A percentile compares a stretch with the other conserved stretches of the same genome.
Conservation (phyloP, 75 land plant species). For the Adiantum capillusveneris region DNA sequence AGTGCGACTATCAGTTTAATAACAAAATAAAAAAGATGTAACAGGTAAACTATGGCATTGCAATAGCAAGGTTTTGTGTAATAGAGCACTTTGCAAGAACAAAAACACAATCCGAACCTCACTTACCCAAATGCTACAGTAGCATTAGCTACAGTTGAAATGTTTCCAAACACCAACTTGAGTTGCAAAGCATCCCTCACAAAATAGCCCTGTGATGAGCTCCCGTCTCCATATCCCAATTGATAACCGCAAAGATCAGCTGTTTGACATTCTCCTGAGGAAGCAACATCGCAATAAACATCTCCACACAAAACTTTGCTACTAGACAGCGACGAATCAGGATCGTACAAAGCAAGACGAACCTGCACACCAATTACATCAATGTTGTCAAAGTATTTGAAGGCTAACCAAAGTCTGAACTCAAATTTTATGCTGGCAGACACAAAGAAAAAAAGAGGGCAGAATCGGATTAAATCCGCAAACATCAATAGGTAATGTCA, state of each 20-base stretch:
- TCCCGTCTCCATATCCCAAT: constrained; percentile 67
- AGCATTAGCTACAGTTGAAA: constrained; percentile 32
- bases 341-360: constrained; percentile 39
- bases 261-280: constrained; percentile 26
- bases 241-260: constrained; percentile 29
- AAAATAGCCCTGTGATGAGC: constrained; percentile 51
- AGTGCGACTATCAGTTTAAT: too few species aligned
- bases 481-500: too few species aligned
- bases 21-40: too few species aligned
- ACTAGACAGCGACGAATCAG: constrained; percentile 29
- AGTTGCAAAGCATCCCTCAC: constrained; percentile 46
- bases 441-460: too few species aligned
- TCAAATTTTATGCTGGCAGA: too few species aligned
- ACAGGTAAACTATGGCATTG: too few species aligned
- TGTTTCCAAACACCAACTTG: constrained; percentile 30
- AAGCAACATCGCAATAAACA: constrained; percentile 21
- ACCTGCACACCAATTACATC: constrained; percentile 25
- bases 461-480: too few species aligned
- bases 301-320: constrained; percentile 38
- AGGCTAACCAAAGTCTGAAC: too few species aligned
- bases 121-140: constrained; percentile 56
- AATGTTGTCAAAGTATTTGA: too few species aligned
- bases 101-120: too few species aligned
- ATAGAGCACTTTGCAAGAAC: too few species aligned
- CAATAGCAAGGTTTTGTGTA: too few species aligned